Conservation (phyloP, 2,329 filamentous ascomycete genomes). For the Geosmithia morbida region DNA sequence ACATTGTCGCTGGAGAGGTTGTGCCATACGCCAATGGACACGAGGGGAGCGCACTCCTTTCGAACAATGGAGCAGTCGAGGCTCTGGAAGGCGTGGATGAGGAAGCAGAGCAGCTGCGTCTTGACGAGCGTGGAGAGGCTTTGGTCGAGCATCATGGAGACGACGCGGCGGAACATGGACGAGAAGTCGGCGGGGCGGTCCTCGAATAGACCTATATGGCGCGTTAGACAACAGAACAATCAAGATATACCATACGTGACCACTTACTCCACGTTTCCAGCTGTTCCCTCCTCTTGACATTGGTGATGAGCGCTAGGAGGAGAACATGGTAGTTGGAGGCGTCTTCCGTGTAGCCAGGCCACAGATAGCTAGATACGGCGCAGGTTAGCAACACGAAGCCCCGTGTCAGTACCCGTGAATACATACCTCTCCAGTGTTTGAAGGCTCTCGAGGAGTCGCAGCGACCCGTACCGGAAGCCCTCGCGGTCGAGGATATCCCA, state of each 20-base stretch:
- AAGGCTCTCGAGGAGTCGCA: constrained; percentile 76
- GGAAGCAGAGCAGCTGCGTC: constrained; percentile 74
- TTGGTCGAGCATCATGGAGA: constrained; percentile 70
- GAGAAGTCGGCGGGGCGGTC: constrained; percentile 73
- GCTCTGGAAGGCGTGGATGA: constrained; percentile 87
- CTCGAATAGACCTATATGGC: constrained; percentile 51
- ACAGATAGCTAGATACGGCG: constrained; percentile 54
- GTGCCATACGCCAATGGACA: constrained; percentile 93
- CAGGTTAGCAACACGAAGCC: background rate
- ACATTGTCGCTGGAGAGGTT: constrained; percentile 68
- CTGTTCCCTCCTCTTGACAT: constrained; percentile 77
- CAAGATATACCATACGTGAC: background rate
- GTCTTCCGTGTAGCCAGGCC: constrained; percentile 83
- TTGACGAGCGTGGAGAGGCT: constrained; percentile 53
- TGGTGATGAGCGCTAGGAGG: constrained; percentile 71
- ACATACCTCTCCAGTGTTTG: constrained; percentile 72
- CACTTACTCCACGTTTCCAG: constrained; percentile 70
- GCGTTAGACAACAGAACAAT: background rate
- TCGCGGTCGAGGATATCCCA: constrained; percentile 82
- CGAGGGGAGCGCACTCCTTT: constrained; percentile 90
- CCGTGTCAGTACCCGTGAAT: background rate
- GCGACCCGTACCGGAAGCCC: constrained; percentile 59
- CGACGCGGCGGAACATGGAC: constrained; percentile 71
- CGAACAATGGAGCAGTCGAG: constrained; percentile 78
- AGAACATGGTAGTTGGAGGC: constrained; percentile 87